Evolutionary conservation across 805 yeast species (phyloP).

Genomic region (Myxozyma kluyveri): DNA sequence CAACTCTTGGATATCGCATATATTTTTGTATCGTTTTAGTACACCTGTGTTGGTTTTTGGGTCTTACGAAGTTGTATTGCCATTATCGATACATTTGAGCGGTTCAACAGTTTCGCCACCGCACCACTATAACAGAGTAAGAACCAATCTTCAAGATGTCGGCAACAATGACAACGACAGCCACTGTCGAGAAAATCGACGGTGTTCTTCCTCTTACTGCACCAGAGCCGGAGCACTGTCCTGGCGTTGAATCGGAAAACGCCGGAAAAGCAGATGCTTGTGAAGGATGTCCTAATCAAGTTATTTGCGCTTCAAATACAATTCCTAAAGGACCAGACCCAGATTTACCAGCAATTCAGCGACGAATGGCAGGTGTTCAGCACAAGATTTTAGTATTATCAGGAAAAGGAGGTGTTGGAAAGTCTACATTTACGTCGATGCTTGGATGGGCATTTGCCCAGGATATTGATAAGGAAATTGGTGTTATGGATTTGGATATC

Average conservation of each 20-base stretch:
- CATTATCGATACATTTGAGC: no score
- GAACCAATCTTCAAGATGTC: neutral
- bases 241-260: conserved; percentile 91
- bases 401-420: conserved; percentile 89
- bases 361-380: conserved; percentile 57
- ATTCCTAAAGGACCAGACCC: conserved; percentile 77
- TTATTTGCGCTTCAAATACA: conserved; percentile 80
- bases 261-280: conserved; percentile 97
- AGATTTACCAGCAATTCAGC: conserved; percentile 73
- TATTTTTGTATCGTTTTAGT: no score
- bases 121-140: no score
- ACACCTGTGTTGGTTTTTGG: no score
- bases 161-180: conserved; percentile 26
- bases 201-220: conserved; percentile 43
- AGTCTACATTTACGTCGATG: conserved; percentile 93
- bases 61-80: no score
- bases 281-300: conserved; percentile 89
- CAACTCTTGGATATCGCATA: no score
- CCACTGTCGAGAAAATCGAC: conserved; percentile 4
- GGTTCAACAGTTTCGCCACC: no score
- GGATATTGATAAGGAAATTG: conserved; percentile 76
- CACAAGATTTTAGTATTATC: conserved; percentile 78
- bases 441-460: conserved; percentile 80
- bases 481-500: conserved; percentile 95
- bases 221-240: conserved; percentile 96